phyloP scores from a whole-genome alignment of 2,329 filamentous ascomycete genomes.

The Colletotrichum tropicicola region DNA sequence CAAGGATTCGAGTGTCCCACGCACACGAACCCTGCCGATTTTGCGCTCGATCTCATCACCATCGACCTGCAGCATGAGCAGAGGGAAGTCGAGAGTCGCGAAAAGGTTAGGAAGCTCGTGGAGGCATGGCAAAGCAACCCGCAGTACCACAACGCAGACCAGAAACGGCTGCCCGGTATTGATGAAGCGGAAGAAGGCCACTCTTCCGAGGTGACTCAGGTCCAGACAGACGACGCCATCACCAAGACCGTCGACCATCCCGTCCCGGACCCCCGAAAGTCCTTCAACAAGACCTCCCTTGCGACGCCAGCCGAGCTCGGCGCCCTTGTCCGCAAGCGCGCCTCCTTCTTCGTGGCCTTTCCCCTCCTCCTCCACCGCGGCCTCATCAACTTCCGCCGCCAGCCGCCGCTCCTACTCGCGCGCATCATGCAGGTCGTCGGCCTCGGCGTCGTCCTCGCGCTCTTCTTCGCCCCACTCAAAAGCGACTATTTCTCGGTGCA shows the following conservation, averaged over 20 bases:
- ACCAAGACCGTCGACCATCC: constrained; percentile 9
- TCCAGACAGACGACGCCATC: neutral
- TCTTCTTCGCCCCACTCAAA: constrained; percentile 78
- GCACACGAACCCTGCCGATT: constrained; percentile 81
- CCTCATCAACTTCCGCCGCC: constrained; percentile 73
- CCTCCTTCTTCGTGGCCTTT: constrained; percentile 69
- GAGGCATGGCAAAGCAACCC: constrained; percentile 58
- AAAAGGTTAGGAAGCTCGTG: constrained; percentile 69
- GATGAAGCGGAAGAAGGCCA: constrained; percentile 39
- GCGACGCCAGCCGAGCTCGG: constrained; percentile 78
- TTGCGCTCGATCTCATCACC: constrained; percentile 79
- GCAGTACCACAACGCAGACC: neutral
- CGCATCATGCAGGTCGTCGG: constrained; percentile 74
- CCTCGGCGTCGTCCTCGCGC: constrained; percentile 67
- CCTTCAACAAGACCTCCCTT: constrained; percentile 55
- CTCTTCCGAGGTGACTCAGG: neutral
- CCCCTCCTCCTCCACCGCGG: constrained; percentile 75
- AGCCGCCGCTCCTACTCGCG: constrained; percentile 70
- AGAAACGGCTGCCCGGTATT: constrained; percentile 38
- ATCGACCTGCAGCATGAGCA: constrained; percentile 75
- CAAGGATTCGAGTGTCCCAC: constrained; percentile 72
- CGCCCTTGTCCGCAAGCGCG: constrained; percentile 69
- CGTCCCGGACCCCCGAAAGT: constrained; percentile 44
- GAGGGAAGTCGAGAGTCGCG: constrained; percentile 69
- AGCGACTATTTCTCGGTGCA: constrained; percentile 76